Base-by-base conservation (phyloP, 192 early-diverging fungal species). In the Jimgerdemannia flammicorona region DNA sequence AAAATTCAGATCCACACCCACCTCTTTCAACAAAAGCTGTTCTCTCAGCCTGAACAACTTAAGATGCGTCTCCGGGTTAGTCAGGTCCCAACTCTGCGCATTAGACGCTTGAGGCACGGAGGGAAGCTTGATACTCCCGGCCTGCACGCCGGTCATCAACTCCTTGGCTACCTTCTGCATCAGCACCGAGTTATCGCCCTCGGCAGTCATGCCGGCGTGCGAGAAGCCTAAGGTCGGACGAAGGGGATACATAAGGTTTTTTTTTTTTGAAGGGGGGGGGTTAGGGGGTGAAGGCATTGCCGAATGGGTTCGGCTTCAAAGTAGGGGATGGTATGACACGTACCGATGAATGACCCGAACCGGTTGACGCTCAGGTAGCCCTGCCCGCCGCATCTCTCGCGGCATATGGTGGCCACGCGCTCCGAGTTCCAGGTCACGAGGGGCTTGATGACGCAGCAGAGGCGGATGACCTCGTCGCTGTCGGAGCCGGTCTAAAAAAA, bases 101-200 rank as follows among this genome's bases (percentile, higher is more conserved):
- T 69, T 73, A 75, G 75, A 72, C 18, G 84, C 81, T 64, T 80
- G 75, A 14, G 85, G 75, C 43, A 87, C 75, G 18, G 67, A 40
- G 64, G 84, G 75, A 73, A 86, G 81, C 49, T 75, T 80, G 63
- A 81, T 71, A n/a, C 74, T 66, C 4, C 85, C 84, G 70, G 81
- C 80, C 66, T 90, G 74, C 64, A 90, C 70, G 40, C 83, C 84
- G 3, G 86, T 83, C 3, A 94, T 78, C 11, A 93, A 78, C 79
- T 94, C 93, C 80, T 94, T 94, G 77, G 87, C 79, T 43, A 93
- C 91, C 83, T 94, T 94, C 76, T 91, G 91, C 84, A 91, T 92
- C 72, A 93, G 78, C 18, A 94, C 90, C 66, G 86, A 86, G 81
- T 92, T 93, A 73, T 94, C 93, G 29, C 93, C 93, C 82, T 94